Evolutionary conservation across 176 grass and related monocot species (phyloP).

Genomic region (Paspalum vaginatum): DNA sequence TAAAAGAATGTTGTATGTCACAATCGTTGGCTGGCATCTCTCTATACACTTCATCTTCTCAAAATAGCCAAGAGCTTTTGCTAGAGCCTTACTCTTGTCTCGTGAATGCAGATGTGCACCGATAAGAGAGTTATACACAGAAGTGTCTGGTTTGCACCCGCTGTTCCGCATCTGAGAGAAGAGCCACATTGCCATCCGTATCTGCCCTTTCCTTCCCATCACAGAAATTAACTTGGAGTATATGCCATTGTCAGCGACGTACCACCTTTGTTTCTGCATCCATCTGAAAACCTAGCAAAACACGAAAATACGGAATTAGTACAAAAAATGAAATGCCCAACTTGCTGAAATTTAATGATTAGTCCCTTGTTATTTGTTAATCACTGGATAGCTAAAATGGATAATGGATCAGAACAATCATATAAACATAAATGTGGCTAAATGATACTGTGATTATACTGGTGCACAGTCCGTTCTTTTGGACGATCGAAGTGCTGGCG

Average conservation of each 20-base stretch:
- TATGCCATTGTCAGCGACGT: conserved; percentile 89
- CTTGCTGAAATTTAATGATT: neutral
- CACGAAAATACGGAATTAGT: neutral
- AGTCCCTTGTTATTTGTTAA: neutral
- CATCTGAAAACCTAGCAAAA: conserved; percentile 89
- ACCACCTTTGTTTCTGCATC: conserved; percentile 98
- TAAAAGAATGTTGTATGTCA: conserved; percentile 95
- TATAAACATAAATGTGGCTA: neutral
- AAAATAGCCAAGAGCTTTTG: conserved; percentile 83
- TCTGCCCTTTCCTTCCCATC: conserved; percentile 93
- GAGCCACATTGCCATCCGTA: conserved; percentile 97
- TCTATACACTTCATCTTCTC: conserved; percentile 95
- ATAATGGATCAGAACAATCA: neutral
- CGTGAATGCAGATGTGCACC: conserved; percentile 78
- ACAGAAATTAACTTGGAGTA: conserved; percentile 95
- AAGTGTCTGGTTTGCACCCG: conserved; percentile 75
- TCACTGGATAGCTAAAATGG: neutral
- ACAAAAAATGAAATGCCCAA: neutral
- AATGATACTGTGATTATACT: neutral
- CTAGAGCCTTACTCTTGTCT: conserved; percentile 79
- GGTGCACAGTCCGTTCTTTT: neutral
- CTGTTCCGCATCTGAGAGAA: conserved; percentile 96
- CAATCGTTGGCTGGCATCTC: conserved; percentile 77
- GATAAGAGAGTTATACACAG: conserved; percentile 91
- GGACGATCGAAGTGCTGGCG: neutral